Conservation (phyloP, 2,329 filamentous ascomycete genomes). For the Fusarium sp. region DNA sequence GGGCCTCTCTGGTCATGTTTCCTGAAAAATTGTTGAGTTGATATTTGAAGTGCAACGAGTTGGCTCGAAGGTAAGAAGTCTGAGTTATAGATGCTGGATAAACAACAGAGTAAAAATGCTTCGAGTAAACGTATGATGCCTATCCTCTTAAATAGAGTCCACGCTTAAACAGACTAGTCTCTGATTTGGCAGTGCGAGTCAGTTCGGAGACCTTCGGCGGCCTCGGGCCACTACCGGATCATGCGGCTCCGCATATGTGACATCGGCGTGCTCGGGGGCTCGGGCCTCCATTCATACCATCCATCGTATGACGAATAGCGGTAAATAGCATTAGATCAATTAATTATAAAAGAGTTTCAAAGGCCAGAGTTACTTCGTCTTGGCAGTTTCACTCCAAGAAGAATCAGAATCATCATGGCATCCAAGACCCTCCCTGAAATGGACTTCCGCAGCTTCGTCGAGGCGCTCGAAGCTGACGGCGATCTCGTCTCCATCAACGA, state of each 20-base stretch:
- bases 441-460: constrained; percentile 42
- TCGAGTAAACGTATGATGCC: neutral
- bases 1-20: constrained; percentile 1
- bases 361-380: neutral
- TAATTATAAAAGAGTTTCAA: neutral
- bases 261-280: constrained; percentile 24
- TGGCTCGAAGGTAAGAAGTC: neutral
- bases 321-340: neutral
- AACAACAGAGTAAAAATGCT: neutral
- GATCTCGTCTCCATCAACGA: constrained; percentile 61
- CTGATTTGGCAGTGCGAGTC: neutral
- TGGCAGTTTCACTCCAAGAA: neutral
- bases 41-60: too few species aligned
- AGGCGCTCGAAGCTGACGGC: constrained; percentile 50
- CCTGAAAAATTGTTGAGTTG: neutral
- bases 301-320: neutral
- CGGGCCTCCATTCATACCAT: neutral
- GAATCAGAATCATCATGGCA: constrained; percentile 16
- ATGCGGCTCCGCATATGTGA: neutral
- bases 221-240: neutral
- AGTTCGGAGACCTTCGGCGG: constrained; percentile 6
- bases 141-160: neutral
- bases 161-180: neutral
- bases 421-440: constrained; percentile 37
- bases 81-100: neutral